These are phyloP conservation scores for Combretum micranthum DNA, from an alignment of 345 rosid genomes.

Conservation along the genomic window DNA sequence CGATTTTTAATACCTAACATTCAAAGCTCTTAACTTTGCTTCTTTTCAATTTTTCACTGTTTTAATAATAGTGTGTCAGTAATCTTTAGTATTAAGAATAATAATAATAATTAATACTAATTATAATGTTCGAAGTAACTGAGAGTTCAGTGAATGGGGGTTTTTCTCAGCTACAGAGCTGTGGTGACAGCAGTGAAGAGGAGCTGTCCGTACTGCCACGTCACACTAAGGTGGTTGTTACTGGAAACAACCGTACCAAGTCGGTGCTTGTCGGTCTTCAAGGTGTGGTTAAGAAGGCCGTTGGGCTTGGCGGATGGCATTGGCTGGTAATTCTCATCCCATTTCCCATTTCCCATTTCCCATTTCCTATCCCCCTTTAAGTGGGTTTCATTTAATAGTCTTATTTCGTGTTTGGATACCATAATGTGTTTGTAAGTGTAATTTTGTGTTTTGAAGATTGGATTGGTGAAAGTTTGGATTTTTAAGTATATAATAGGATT, in stretches of 20 bases:
- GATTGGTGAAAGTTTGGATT: neutral
- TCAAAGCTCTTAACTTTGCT: neutral
- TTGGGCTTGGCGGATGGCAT: constrained; percentile 99
- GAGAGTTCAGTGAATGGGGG: constrained; percentile 74
- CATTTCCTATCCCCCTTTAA: neutral
- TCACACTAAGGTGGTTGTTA: constrained; percentile 92
- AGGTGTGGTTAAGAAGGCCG: constrained; percentile 97
- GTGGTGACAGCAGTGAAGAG: constrained; percentile 81
- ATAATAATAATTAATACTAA: neutral
- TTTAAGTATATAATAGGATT: neutral
- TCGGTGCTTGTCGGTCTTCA: constrained; percentile 95
- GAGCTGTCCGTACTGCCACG: constrained; percentile 95
- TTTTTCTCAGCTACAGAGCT: constrained; percentile 67
- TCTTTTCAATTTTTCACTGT: neutral
- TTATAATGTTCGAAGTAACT: constrained; percentile 54
- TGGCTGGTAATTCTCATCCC: constrained; percentile 65
- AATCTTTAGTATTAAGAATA: too few relatives aligned
- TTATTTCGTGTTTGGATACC: constrained; percentile 5
- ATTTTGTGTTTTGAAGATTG: constrained; percentile 5
- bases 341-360: neutral
- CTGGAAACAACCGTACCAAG: constrained; percentile 97
- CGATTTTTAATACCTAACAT: neutral
- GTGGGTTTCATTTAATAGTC: neutral
- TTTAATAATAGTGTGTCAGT: too few relatives aligned
- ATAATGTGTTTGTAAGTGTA: neutral